Evolutionary conservation across 2,329 filamentous ascomycete species (phyloP).

Genomic region (Chaetothyriales sp.): DNA sequence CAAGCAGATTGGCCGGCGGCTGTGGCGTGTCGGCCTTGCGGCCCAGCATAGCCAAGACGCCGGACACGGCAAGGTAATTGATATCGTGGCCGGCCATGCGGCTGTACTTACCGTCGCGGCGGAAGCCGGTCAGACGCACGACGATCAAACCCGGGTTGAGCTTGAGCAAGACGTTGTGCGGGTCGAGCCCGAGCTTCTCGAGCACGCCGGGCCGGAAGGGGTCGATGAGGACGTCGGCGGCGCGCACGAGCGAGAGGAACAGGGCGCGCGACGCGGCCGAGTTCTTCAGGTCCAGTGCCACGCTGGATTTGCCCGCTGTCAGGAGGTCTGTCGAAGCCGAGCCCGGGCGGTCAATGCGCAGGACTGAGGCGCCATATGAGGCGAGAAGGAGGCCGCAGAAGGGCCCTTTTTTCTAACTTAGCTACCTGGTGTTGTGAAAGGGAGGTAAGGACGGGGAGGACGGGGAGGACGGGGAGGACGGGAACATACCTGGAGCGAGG

Average conservation of each 20-base stretch:
- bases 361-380: slow-evolving; percentile 75
- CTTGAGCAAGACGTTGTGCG: slow-evolving; percentile 47
- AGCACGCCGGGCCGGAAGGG: slow-evolving; percentile 86
- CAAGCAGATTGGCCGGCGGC: slow-evolving; percentile 70
- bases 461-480: background rate
- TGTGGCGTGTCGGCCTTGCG: slow-evolving; percentile 51
- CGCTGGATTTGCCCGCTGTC: slow-evolving; percentile 62
- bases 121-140: slow-evolving; percentile 78
- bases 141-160: slow-evolving; percentile 66
- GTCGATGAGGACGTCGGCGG: slow-evolving; percentile 73
- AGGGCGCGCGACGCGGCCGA: slow-evolving; percentile 45
- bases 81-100: slow-evolving; percentile 91
- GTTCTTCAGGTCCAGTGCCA: slow-evolving; percentile 74
- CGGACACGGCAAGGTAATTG: slow-evolving; percentile 85
- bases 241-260: slow-evolving; percentile 48
- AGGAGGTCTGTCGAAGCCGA: slow-evolving; percentile 53
- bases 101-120: slow-evolving; percentile 71
- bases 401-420: slow-evolving; percentile 53
- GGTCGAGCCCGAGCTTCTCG: slow-evolving; percentile 68
- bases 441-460: too few relatives aligned
- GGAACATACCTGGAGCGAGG: slow-evolving; percentile 45
- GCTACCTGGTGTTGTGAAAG: too few relatives aligned
- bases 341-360: slow-evolving; percentile 63
- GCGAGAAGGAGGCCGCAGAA: slow-evolving; percentile 81
- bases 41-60: slow-evolving; percentile 65